These are phyloP conservation scores for Penicillium verhagenii DNA, from an alignment of 495 filamentous ascomycete genomes.

Conservation along the genomic window DNA sequence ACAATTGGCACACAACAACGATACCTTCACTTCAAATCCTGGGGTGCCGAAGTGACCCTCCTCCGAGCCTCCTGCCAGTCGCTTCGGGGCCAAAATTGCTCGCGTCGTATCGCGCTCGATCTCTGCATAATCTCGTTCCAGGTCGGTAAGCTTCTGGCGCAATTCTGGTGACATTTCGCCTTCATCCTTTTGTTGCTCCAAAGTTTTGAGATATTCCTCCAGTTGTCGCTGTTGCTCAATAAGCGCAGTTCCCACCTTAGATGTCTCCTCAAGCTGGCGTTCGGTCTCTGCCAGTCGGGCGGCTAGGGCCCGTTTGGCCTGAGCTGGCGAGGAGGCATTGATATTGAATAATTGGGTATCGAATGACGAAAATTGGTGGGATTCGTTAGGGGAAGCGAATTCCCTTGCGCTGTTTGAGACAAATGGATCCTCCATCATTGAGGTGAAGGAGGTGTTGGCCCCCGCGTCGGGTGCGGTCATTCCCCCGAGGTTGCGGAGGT, in stretches of 20 bases:
- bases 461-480: conserved; percentile 21
- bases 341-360: conserved; percentile 75
- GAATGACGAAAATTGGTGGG: conserved; percentile 75
- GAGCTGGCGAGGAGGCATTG: conserved; percentile 74
- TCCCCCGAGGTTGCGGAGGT: conserved; percentile 6
- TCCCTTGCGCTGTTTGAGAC: conserved; percentile 39
- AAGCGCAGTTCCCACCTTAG: conserved; percentile 79
- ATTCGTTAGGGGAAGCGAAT: conserved; percentile 42
- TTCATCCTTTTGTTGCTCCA: conserved; percentile 75
- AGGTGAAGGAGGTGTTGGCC: conserved; percentile 23
- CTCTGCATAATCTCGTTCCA: conserved; percentile 95
- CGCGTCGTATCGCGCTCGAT: conserved; percentile 86
- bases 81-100: conserved; percentile 79
- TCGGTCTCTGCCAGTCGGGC: conserved; percentile 90
- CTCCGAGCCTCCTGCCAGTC: conserved; percentile 63
- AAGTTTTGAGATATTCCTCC: conserved; percentile 75
- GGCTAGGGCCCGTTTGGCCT: conserved; percentile 84
- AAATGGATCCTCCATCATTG: conserved; percentile 57
- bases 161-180: conserved; percentile 83
- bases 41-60: conserved; percentile 51
- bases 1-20: neutral
- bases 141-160: conserved; percentile 75
- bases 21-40: conserved; percentile 61
- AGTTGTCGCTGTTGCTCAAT: conserved; percentile 81
- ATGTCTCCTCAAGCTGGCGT: conserved; percentile 85